Evolutionary conservation across 2,329 filamentous ascomycete species (phyloP).

Genomic region (Gliomastix tumulicola): DNA sequence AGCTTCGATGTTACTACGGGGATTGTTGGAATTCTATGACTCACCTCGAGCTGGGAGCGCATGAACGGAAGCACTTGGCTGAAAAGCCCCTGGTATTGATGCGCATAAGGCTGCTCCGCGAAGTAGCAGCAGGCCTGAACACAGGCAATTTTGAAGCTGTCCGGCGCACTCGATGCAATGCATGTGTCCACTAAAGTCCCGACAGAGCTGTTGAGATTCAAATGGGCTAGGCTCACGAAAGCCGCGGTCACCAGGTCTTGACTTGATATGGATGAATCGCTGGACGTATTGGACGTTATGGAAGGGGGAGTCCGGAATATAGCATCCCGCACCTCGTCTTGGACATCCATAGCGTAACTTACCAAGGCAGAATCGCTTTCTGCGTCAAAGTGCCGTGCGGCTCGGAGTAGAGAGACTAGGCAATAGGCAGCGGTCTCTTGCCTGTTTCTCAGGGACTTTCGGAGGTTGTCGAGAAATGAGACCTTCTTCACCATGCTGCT

Average conservation of each 20-base stretch:
- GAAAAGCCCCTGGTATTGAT: slow-evolving; percentile 49
- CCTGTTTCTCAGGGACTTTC: slow-evolving; percentile 55
- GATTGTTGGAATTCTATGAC: too few relatives aligned
- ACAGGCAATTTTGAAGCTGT: slow-evolving; percentile 54
- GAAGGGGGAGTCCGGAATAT: slow-evolving; percentile 42
- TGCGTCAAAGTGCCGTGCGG: slow-evolving; percentile 55
- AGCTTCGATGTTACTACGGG: too few relatives aligned
- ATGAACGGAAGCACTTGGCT: slow-evolving; percentile 48
- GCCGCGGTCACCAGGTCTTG: slow-evolving; percentile 59
- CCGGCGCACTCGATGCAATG: slow-evolving; percentile 47
- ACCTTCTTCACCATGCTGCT: slow-evolving; percentile 59
- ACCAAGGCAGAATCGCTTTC: slow-evolving; percentile 58
- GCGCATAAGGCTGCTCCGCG: slow-evolving; percentile 41
- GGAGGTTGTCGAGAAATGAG: slow-evolving; percentile 54
- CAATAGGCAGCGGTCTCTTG: slow-evolving; percentile 64
- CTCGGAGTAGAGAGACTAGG: slow-evolving; percentile 54
- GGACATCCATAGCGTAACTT: slow-evolving; percentile 63
- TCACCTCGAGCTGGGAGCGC: slow-evolving; percentile 48
- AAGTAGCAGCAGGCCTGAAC: slow-evolving; percentile 59
- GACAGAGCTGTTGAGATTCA: slow-evolving; percentile 52
- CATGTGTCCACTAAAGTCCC: slow-evolving; percentile 51
- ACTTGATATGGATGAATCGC: slow-evolving; percentile 27
- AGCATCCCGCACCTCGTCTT: slow-evolving; percentile 60
- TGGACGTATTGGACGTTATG: slow-evolving; percentile 28
- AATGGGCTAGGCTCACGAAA: slow-evolving; percentile 56